Conservation (phyloP, 2,329 filamentous ascomycete genomes). For the Ceratocystis harringtonii region DNA sequence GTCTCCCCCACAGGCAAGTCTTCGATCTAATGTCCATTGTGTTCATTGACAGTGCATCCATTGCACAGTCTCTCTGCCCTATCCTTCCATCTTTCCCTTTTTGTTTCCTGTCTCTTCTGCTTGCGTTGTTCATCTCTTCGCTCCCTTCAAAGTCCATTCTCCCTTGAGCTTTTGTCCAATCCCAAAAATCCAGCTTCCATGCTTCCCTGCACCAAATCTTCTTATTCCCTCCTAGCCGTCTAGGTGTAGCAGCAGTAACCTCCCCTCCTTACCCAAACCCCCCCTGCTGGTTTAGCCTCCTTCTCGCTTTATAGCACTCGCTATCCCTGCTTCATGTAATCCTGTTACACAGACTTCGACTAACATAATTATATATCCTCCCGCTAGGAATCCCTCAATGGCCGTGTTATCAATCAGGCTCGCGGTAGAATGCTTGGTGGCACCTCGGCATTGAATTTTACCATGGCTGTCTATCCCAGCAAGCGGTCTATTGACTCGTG, state of each 20-base stretch:
- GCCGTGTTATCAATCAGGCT: constrained; percentile 22
- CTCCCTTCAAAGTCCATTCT: neutral
- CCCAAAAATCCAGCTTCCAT: neutral
- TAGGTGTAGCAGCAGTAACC: neutral
- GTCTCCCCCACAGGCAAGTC: constrained; percentile 15
- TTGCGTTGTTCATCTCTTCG: neutral
- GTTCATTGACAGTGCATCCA: neutral
- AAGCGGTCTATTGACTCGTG: constrained; percentile 19
- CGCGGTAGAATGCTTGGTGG: constrained; percentile 45
- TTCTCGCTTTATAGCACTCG: neutral
- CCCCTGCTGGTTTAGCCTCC: neutral
- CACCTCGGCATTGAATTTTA: constrained; percentile 45
- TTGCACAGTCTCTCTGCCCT: neutral
- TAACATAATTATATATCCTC: neutral
- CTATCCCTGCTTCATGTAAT: neutral
- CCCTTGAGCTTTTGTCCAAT: neutral
- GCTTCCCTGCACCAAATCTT: neutral
- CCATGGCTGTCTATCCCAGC: constrained; percentile 24
- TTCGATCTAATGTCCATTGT: neutral
- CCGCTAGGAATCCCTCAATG: constrained; percentile 15
- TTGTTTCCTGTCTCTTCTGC: constrained; percentile 3
- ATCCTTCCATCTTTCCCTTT: constrained; percentile 1
- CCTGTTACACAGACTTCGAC: neutral
- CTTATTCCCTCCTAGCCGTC: neutral
- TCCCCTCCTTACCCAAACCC: neutral